Base-by-base conservation (phyloP, 2,329 filamentous ascomycete species). In the Rhynchosporium agropyri region DNA sequence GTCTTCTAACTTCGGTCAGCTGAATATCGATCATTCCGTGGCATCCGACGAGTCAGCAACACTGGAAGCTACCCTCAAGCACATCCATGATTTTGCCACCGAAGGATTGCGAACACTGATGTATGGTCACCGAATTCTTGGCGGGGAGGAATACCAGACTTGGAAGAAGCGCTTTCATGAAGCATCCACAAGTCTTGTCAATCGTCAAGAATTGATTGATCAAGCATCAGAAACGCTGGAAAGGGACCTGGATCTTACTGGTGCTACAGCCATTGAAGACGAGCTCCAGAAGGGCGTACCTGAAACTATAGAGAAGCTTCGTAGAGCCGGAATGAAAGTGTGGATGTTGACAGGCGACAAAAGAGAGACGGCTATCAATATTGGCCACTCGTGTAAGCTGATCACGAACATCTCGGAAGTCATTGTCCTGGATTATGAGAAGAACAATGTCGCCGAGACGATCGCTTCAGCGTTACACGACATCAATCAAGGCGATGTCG, bases 321-420 rank as follows among this genome's bases (percentile, higher is more conserved):
- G 90, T 40, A 83, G 92, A 10, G 93, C 92, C 0, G 92, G 7
- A 65, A 94, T 97, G 78, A 96, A 94, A 75, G 86, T 97, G 65
- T 97, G 92, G 93, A 97, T 97, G 92, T 80, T 97, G 48, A 97
- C 93, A 0, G 93, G 93, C 31, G 93, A 97, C 75, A 96, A 96
- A 76, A 84, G 92, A 43, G 92, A 96, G 77, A 96, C 92, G 0
- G 92, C 92, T 40, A 94, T 96, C 77, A 96, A 96, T 71, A 94
- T 96, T 66, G 92, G 90, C 0, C 89, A 97, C 71, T 95, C 93
- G 0, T 93, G 92, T 50, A 85, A 89, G 26, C 83, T 97, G 29
- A 93, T 82, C 70, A 85, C 83, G 65, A 79, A 81, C 0, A 83
- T 90, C 72, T 97, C 92, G 0, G 86, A 89, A 12, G 77, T 96